phyloP scores from a whole-genome alignment of 805 yeast genomes.

The Lipomyces kockii region DNA sequence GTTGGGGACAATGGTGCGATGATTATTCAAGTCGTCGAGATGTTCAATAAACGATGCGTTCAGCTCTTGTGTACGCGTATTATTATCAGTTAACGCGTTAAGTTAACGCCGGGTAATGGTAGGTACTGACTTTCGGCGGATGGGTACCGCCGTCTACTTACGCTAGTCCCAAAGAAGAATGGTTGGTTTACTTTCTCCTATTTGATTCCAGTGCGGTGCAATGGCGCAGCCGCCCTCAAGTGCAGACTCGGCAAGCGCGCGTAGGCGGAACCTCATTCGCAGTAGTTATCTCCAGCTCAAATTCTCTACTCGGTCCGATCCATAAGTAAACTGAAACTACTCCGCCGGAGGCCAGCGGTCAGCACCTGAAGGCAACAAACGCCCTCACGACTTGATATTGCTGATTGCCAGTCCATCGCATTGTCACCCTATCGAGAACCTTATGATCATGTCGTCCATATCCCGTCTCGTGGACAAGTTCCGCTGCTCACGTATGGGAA shows the following conservation, averaged over 20 bases:
- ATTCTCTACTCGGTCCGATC: neutral
- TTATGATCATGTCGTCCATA: neutral
- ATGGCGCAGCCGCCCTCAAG: too few species aligned
- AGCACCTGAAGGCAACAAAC: neutral
- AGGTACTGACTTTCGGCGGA: too few species aligned
- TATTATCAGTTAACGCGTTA: too few species aligned
- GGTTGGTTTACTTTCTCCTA: too few species aligned
- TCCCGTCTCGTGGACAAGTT: neutral
- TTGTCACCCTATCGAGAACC: neutral
- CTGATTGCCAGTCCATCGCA: neutral
- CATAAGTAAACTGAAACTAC: neutral
- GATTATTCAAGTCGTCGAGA: too few species aligned
- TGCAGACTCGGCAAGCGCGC: neutral
- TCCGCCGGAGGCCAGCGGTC: constrained; percentile 2
- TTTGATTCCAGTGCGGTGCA: too few species aligned
- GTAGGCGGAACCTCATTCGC: neutral
- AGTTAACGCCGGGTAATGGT: too few species aligned
- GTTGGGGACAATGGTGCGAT: too few species aligned
- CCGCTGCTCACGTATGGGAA: neutral
- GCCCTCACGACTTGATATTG: neutral
- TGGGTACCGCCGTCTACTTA: too few species aligned
- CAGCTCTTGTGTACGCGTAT: too few species aligned
- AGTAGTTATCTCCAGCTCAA: neutral
- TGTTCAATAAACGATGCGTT: too few species aligned
- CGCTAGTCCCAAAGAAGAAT: too few species aligned